A percentile compares a stretch with the other conserved stretches of the same genome.
These are phyloP conservation scores for Acorus calamus DNA, from an alignment of 106 monocot species.

Conservation along the genomic window DNA sequence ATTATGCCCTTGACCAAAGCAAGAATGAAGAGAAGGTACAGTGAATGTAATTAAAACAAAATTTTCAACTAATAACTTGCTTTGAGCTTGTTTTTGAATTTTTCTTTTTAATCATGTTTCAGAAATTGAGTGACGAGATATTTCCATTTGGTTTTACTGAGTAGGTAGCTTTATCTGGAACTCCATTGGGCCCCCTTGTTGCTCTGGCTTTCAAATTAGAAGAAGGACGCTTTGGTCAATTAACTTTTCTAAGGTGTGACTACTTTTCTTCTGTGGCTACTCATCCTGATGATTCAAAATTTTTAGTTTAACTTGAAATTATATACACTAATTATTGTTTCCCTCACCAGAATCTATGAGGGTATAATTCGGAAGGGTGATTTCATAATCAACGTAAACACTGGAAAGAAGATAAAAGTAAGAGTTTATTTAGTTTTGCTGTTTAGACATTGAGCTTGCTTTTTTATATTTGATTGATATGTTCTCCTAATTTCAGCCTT, in stretches of 20 bases:
- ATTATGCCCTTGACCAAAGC: slow-evolving; percentile 85
- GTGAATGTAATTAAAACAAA: neutral
- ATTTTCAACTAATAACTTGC: too few relatives aligned
- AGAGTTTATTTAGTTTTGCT: slow-evolving; percentile 1
- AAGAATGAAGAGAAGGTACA: slow-evolving; percentile 90
- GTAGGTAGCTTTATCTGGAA: slow-evolving; percentile 78
- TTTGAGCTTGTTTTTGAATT: neutral
- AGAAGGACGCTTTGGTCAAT: slow-evolving; percentile 98
- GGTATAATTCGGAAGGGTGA: slow-evolving; percentile 88
- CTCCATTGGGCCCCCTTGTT: slow-evolving; percentile 74
- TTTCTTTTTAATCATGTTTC: neutral
- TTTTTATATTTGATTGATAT: neutral
- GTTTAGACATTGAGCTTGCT: neutral
- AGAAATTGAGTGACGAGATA: neutral
- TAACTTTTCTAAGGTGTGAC: slow-evolving; percentile 81
- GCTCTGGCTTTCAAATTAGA: slow-evolving; percentile 96
- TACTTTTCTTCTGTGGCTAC: neutral
- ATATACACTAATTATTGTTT: neutral
- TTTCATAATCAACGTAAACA: slow-evolving; percentile 84
- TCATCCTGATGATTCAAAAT: too few relatives aligned
- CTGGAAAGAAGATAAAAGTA: slow-evolving; percentile 98
- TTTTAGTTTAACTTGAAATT: too few relatives aligned
- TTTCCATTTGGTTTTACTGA: slow-evolving; percentile 1
- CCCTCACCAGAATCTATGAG: slow-evolving; percentile 70
- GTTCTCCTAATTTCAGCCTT: neutral